These are phyloP conservation scores for Hura crepitans DNA, from an alignment of 441 rosid species.

Conservation along the genomic window DNA sequence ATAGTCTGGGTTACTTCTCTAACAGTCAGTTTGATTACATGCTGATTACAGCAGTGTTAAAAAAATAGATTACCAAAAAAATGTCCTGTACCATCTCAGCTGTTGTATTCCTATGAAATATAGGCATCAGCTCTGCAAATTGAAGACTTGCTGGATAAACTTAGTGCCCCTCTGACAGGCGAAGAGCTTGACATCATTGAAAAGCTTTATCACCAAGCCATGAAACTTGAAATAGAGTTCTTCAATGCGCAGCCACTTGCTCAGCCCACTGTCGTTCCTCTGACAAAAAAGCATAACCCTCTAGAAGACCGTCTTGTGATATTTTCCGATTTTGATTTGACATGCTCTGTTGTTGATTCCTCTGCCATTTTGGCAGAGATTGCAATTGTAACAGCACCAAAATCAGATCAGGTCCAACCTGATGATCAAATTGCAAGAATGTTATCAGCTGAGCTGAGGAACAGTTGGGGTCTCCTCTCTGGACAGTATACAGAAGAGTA, in stretches of 20 bases:
- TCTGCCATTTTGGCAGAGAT: conserved; percentile 96
- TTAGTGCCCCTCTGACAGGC: conserved; percentile 86
- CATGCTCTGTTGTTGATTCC: conserved; percentile 90
- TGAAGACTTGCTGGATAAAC: conserved; percentile 90
- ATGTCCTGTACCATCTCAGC: conserved; percentile 30
- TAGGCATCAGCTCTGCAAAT: conserved; percentile 85
- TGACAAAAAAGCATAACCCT: conserved; percentile 51
- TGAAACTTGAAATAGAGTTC: conserved; percentile 94
- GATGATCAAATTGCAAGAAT: conserved; percentile 53
- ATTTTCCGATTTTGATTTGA: conserved; percentile 94
- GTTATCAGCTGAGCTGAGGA: conserved; percentile 72
- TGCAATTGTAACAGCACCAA: conserved; percentile 87
- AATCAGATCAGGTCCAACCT: conserved; percentile 52
- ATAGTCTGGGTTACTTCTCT: not conserved
- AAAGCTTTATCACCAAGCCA: conserved; percentile 91
- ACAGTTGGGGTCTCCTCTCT: conserved; percentile 74
- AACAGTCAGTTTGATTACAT: conserved; percentile 23
- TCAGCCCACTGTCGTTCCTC: conserved; percentile 70
- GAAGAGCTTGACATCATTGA: conserved; percentile 90
- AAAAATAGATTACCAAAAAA: conserved; percentile 24
- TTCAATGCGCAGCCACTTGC: conserved; percentile 66
- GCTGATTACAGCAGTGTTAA: conserved; percentile 23
- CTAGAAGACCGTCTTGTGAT: conserved; percentile 50
- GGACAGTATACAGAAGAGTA: conserved; percentile 76
- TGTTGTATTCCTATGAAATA: conserved; percentile 32